Base-by-base conservation (phyloP, 2,329 filamentous ascomycete genomes). In the Tolypocladium sp. region DNA sequence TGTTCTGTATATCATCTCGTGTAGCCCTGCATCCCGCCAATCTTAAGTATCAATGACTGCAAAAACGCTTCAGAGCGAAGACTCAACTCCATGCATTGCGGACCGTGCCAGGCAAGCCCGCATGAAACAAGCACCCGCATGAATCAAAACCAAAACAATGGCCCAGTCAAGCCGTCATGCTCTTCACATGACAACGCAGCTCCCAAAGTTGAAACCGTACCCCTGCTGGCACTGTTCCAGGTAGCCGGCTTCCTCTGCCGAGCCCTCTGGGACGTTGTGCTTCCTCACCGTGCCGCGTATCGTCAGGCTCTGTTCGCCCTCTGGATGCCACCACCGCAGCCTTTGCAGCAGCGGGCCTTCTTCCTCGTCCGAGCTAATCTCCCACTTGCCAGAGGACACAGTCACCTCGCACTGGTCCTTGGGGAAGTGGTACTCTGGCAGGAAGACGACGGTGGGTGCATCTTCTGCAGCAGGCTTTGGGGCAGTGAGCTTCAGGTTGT, bases 401-500 rank as follows among this genome's bases (percentile, higher is more conserved):
- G 88, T 82, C 4, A 99, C 86, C 0, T 80, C 81, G 44, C 86
- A 89, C 52, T 84, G 79, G 55, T 88, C 83, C 57, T 85, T 83
- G 1, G 93, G 92, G 71, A 96, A 99, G 74, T 99, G 94, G 69
- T 90, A 97, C 59, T 92, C 90, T 0, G 94, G 94, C 2, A 99
- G 78, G 72, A 90, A 96, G 10, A 97, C 80, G 52, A 91, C 82
- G 0, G 93, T 97, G 0, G 92, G 91, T 1, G 78, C 76, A 0
- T 88, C 83, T 44, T 90, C 81, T 2, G 69, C 66, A 3, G 86
- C 85, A 1, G 83, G 71, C 40, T 79, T 80, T 3, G 82, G 74
- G 2, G 89, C 87, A 1, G 80, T 76, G 30, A 99, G 72, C 20
- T 83, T 81, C 58, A 99, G 80, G 6, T 81, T 86, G 72, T 96